Evolutionary conservation across 768 basidiomycete genomes (phyloP), one percentile per base, ranked within the genome.

Genomic region (Gymnopilus dilepis): DNA sequence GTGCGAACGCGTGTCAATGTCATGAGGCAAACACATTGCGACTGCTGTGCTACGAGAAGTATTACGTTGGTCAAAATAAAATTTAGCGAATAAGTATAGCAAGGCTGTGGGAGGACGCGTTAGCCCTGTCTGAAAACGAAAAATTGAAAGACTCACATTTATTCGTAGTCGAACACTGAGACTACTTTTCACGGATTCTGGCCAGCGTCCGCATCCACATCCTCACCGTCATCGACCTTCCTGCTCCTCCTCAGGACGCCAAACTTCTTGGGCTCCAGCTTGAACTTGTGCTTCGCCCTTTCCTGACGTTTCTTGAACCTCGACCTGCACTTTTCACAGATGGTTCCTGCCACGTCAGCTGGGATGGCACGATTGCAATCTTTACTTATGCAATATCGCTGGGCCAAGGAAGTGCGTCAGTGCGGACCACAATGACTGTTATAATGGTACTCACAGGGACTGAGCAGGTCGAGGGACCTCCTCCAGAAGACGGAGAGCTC

Each of bases 301-400:
- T 71, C 76, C 64, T 79, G 77, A 19, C 74, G 77, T 64, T 77
- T 82, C 77, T 80, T 85, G 57, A 84, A 71, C 38, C 77, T 75
- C 28, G 69, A 42, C 61, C 74, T 76, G 65, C 84, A 85, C 43
- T 76, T 78, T 13, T 77, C 77, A 61, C 84, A 86, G 34, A 83
- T 60, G 6, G 72, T 69, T 21, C 77, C 76, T 0, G 51, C 13
- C 7, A 64, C 34, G 24, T 66, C 66, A 6, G 53, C 24, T 6
- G 75, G 64, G 3, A 84, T 59, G 9, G 63, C 56, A 2, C 83
- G 80, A 52, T 63, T 72, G 65, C 84, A 85, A 6, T 69, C 63
- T 62, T 79, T 80, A 53, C 74, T 79, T 7, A 61, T 61, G 55
- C 78, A 79, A 33, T 56, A 55, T 17, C 73, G 74, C 61, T 66